Evolutionary conservation across 2,329 filamentous ascomycete species (phyloP), one percentile per base, ranked within the genome.

Genomic region (Rhynchosporium secalis): DNA sequence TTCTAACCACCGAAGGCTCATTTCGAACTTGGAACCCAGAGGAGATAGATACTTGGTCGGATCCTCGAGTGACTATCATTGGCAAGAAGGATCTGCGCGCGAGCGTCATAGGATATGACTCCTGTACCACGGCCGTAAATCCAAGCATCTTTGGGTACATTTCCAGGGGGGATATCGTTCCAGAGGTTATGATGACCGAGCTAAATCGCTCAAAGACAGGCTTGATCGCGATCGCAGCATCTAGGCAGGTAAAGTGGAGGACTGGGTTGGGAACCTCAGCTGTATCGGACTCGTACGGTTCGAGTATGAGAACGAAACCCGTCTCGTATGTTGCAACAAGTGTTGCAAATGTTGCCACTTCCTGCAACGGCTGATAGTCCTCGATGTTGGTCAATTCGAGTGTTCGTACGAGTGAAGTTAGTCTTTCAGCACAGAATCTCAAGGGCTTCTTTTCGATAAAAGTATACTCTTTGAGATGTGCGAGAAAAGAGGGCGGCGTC

Each of bases 141-240:
- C 92, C 90, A 31, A 99, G 86, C 93, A 99, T 99, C 73, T 96
- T 97, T 0, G 95, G 96, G 72, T 99, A 99, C 90, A 99, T 99
- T 74, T 99, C 96, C 3, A 99, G 78, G 0, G 95, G 95, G 1
- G 95, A 98, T 65, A 99, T 92, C 1, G 95, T 99, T 66, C 95
- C 95, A 0, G 95, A 98, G 0, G 95, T 99, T 74, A 99, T 98
- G 73, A 99, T 96, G 67, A 99, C 95, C 1, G 95, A 98, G 75
- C 91, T 93, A 76, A 99, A 99, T 57, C 95, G 88, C 63, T 99
- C 94, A 72, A 99, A 97, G 4, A 99, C 94, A 0, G 95, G 95
- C 66, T 95, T 96, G 72, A 99, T 99, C 47, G 96, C 95, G 68
- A 99, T 99, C 0, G 96, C 95, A 3, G 95, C 95, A 76, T 99